These are phyloP conservation scores for Fusarium secorum DNA, from an alignment of 2,329 filamentous ascomycete species.

Conservation along the genomic window DNA sequence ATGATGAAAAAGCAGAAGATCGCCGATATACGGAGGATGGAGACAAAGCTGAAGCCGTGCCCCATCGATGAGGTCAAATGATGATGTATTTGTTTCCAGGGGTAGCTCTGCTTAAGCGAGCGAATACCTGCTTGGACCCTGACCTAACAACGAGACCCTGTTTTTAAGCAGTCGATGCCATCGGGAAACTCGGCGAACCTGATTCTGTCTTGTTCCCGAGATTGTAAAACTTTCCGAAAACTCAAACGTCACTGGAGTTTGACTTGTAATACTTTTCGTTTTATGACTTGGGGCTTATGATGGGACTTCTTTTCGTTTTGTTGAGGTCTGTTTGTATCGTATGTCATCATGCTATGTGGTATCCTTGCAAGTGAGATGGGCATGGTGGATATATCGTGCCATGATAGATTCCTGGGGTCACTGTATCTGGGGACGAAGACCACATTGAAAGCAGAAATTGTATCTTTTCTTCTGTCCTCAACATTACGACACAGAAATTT, in stretches of 20 bases:
- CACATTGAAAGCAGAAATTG: background rate
- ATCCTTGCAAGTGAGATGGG: constrained; percentile 5
- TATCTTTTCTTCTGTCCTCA: background rate
- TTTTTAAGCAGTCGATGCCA: constrained; percentile 4
- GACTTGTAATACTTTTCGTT: background rate
- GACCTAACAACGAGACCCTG: constrained; percentile 14
- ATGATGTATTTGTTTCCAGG: constrained; percentile 16
- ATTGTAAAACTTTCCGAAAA: background rate
- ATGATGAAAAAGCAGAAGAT: background rate
- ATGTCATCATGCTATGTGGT: constrained; percentile 21
- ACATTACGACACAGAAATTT: background rate
- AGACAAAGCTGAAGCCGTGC: background rate
- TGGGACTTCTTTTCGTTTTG: background rate
- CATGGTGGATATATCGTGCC: constrained; percentile 12
- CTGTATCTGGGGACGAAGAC: background rate
- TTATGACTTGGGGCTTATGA: background rate
- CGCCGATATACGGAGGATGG: background rate
- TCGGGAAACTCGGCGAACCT: constrained; percentile 8
- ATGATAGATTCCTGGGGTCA: constrained; percentile 25
- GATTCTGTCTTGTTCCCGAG: background rate
- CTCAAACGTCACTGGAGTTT: background rate
- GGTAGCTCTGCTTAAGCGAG: constrained; percentile 26
- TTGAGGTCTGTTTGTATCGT: background rate
- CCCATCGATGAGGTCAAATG: constrained; percentile 23
- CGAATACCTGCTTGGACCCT: constrained; percentile 10